These are phyloP conservation scores for Acorus gramineus DNA, from an alignment of 106 monocot genomes.

Conservation along the genomic window DNA sequence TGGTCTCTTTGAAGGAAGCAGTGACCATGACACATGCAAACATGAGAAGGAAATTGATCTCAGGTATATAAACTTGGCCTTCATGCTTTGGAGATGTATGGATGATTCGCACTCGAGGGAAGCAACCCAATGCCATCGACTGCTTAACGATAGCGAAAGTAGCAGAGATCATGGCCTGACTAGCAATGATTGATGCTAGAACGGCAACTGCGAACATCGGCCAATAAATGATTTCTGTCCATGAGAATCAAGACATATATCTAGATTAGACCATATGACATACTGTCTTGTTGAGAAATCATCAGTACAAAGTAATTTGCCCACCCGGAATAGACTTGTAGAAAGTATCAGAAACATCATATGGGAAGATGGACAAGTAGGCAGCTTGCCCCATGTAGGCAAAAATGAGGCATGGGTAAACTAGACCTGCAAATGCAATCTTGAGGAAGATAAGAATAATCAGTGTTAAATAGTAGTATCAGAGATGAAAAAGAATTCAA, in stretches of 20 bases:
- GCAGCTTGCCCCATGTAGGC: conserved; percentile 60
- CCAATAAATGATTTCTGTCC: conserved; percentile 32
- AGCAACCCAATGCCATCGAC: conserved; percentile 33
- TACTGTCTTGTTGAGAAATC: no score
- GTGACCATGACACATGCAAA: conserved; percentile 43
- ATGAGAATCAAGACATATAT: not conserved
- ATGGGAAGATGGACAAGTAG: conserved; percentile 26
- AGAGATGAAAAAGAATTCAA: not conserved
- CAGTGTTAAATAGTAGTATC: not conserved
- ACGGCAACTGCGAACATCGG: conserved; percentile 35
- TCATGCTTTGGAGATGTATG: conserved; percentile 49
- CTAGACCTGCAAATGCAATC: conserved; percentile 57
- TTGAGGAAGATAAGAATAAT: conserved; percentile 9
- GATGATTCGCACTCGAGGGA: conserved; percentile 28
- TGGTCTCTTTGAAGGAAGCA: conserved; percentile 38
- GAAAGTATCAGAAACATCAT: conserved; percentile 26
- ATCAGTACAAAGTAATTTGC: no score
- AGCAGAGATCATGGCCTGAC: conserved; percentile 45
- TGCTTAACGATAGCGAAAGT: conserved; percentile 35
- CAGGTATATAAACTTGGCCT: conserved; percentile 55
- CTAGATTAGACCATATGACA: not conserved
- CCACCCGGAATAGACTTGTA: conserved; percentile 52
- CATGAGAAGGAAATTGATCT: conserved; percentile 50
- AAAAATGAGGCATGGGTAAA: conserved; percentile 41
- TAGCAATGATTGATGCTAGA: conserved; percentile 34